Evolutionary conservation across 352 stramenopile species (phyloP).

Genomic region (Globisporangium apiculatum): DNA sequence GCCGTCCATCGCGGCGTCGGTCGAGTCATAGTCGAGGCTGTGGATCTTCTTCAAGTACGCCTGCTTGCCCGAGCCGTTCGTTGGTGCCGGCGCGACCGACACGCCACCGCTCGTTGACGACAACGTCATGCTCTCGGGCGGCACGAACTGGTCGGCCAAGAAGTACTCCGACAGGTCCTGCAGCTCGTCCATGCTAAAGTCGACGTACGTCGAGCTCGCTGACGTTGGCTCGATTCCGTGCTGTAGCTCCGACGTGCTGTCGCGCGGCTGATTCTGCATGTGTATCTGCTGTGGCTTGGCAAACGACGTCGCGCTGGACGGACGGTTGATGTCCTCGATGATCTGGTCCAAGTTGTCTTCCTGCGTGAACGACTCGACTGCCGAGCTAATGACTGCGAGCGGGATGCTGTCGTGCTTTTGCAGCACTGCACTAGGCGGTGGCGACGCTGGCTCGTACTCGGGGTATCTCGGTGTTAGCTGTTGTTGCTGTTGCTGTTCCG

Average conservation of each 20-base stretch:
- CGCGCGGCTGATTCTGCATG: constrained; percentile 19
- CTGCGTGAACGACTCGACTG: constrained; percentile 67
- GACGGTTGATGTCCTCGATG: constrained; percentile 64
- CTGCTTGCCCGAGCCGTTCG: constrained; percentile 10
- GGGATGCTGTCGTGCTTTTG: constrained; percentile 64
- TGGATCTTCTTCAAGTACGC: constrained; percentile 59
- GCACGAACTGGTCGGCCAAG: constrained; percentile 41
- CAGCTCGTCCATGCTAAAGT: constrained; percentile 67
- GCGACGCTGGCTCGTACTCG: constrained; percentile 10
- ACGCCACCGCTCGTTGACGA: not conserved
- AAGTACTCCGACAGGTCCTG: constrained; percentile 74
- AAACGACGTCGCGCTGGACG: constrained; percentile 36
- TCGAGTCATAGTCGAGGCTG: constrained; percentile 65
- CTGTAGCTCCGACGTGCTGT: constrained; percentile 11
- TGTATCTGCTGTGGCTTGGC: constrained; percentile 24
- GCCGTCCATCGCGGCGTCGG: constrained; percentile 22
- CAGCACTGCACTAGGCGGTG: not conserved
- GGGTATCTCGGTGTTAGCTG: constrained; percentile 15
- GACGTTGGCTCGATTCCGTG: constrained; percentile 26
- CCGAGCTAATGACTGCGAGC: constrained; percentile 52
- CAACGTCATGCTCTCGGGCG: constrained; percentile 5
- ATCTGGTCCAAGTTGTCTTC: constrained; percentile 72
- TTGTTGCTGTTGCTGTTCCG: constrained; percentile 7
- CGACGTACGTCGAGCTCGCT: constrained; percentile 32
- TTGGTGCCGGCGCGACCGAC: not conserved